phyloP scores from a whole-genome alignment of 2,329 filamentous ascomycete species.

The Aspergillus sp. region DNA sequence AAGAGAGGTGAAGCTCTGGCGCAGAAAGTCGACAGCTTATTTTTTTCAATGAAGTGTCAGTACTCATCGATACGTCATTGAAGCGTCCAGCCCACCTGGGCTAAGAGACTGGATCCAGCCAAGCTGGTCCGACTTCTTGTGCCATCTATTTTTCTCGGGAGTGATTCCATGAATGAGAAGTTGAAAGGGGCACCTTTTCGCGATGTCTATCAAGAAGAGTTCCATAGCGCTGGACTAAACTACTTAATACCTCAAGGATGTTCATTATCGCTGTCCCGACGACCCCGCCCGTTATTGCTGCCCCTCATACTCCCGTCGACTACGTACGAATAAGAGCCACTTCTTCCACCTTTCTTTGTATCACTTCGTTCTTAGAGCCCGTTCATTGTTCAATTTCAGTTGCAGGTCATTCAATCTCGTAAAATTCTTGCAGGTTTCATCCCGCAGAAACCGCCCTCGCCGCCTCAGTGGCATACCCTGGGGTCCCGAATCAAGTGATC shows the following conservation, averaged over 20 bases:
- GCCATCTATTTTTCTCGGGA: not conserved
- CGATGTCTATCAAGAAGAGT: too few species aligned
- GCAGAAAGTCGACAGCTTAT: not conserved
- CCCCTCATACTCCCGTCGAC: not conserved
- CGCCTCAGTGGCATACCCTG: not conserved
- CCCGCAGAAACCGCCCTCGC: too few species aligned
- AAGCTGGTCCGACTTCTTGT: not conserved
- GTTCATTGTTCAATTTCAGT: too few species aligned
- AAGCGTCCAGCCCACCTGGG: not conserved
- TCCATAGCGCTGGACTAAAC: too few species aligned
- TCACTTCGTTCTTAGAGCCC: too few species aligned
- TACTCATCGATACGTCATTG: slow-evolving; percentile 10
- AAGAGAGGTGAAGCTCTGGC: too few species aligned
- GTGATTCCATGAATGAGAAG: not conserved
- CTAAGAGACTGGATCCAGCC: slow-evolving; percentile 4
- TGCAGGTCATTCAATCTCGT: too few species aligned
- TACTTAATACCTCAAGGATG: not conserved
- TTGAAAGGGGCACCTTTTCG: not conserved
- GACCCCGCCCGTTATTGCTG: not conserved
- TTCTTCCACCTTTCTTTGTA: not conserved
- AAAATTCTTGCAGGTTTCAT: too few species aligned
- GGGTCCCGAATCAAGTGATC: not conserved
- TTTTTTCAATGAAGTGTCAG: not conserved
- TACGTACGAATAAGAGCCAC: too few species aligned
- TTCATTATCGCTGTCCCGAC: not conserved